A percentile compares a stretch with the other conserved stretches of the same genome.
Evolutionary conservation across 2,329 filamentous ascomycete genomes (phyloP).

Genomic region (Exophiala lecanii-corni): DNA sequence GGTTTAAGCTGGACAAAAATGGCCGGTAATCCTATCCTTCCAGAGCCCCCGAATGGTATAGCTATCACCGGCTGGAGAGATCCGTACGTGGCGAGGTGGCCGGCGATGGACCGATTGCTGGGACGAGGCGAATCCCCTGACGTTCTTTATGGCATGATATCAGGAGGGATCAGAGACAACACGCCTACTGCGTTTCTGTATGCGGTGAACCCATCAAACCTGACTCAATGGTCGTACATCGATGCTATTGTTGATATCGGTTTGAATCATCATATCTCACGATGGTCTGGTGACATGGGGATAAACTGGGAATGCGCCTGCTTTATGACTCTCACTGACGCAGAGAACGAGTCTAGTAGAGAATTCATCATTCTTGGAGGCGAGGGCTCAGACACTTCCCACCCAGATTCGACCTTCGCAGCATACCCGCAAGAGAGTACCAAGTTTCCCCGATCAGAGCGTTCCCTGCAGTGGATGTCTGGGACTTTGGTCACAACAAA

Average conservation of each 20-base stretch:
- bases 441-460: conserved; percentile 26
- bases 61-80: conserved; percentile 42
- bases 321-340: conserved; percentile 40
- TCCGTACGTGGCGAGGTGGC: conserved; percentile 35
- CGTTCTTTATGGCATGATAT: conserved; percentile 45
- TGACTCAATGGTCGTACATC: conserved; percentile 44
- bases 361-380: conserved; percentile 45
- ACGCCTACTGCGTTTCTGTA: conserved; percentile 48
- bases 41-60: conserved; percentile 31
- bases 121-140: conserved; percentile 4
- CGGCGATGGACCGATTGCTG: conserved; percentile 23
- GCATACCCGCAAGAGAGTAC: conserved; percentile 6
- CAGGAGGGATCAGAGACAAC: conserved; percentile 41
- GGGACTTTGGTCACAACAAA: conserved; percentile 25
- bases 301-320: conserved; percentile 51
- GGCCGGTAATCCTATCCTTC: conserved; percentile 36
- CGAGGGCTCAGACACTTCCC: conserved; percentile 34
- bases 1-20: conserved; percentile 36
- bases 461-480: conserved; percentile 43
- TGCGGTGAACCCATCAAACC: conserved; percentile 35
- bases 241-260: conserved; percentile 41
- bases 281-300: conserved; percentile 49
- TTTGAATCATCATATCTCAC: conserved; percentile 36
- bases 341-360: conserved; percentile 26
- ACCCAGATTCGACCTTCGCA: conserved; percentile 18